Evolutionary conservation across 345 rosid genomes (phyloP).

Genomic region (Conringia planisiliqua): DNA sequence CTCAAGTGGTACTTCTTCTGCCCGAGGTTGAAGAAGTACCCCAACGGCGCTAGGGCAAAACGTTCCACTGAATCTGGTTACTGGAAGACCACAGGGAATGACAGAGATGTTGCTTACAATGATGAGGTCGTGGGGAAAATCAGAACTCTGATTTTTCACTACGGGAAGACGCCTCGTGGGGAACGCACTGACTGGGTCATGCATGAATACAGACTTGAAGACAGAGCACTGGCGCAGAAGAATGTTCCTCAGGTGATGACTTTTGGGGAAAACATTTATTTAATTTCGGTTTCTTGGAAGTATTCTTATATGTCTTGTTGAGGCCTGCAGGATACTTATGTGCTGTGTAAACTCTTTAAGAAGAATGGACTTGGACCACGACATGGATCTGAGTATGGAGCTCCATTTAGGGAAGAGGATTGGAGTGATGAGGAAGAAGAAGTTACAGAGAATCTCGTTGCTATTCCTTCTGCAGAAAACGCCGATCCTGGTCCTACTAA

Average conservation of each 20-base stretch:
- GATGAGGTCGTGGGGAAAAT: conserved; percentile 50
- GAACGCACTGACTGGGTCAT: conserved; percentile 82
- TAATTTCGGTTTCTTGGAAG: not conserved
- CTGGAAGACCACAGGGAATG: conserved; percentile 84
- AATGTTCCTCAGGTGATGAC: conserved; percentile 36
- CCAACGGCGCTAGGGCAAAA: conserved; percentile 39
- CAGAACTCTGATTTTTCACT: conserved; percentile 60
- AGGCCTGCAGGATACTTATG: conserved; percentile 47
- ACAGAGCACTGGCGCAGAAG: conserved; percentile 31
- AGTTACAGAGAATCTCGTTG: not conserved
- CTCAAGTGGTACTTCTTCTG: conserved; percentile 86
- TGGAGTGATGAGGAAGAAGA: conserved; percentile 55
- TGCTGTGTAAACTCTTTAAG: conserved; percentile 50
- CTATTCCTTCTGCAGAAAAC: conserved; percentile 10
- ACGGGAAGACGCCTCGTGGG: conserved; percentile 47
- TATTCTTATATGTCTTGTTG: not conserved
- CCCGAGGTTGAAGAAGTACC: conserved; percentile 58
- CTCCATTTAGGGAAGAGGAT: conserved; percentile 68
- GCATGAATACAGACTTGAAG: conserved; percentile 68
- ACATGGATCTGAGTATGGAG: conserved; percentile 78
- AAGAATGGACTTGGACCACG: conserved; percentile 74
- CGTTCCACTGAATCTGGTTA: conserved; percentile 57
- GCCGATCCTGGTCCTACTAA: not conserved
- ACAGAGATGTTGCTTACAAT: conserved; percentile 45
- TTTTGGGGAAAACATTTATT: not conserved